Percentiles rank a stretch among this genome's conserved stretches.
Conservation (phyloP, 352 stramenopile species). For the Blastocystis sp. region DNA sequence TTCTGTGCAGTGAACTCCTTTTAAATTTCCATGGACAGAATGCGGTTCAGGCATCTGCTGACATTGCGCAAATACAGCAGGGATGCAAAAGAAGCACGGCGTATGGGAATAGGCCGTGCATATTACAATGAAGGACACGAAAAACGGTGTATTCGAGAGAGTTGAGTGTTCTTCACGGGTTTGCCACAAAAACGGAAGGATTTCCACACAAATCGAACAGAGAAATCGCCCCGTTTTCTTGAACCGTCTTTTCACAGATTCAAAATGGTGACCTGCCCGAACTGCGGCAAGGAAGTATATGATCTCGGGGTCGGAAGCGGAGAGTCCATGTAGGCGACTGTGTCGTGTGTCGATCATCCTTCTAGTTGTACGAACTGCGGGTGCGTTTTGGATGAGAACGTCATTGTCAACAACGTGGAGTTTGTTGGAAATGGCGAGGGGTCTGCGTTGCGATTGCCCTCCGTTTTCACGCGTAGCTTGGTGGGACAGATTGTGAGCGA, state of each 20-base stretch:
- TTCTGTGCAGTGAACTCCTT: too few species aligned
- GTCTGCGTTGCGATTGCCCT: slow-evolving; percentile 68
- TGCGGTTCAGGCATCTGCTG: too few species aligned
- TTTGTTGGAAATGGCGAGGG: slow-evolving; percentile 89
- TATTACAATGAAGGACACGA: too few species aligned
- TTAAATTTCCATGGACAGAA: too few species aligned
- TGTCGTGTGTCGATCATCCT: neutral
- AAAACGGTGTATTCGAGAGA: too few species aligned
- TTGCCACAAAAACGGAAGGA: too few species aligned
- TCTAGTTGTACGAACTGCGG: slow-evolving; percentile 79
- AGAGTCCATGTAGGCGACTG: slow-evolving; percentile 27
- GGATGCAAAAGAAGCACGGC: too few species aligned
- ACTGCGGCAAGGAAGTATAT: slow-evolving; percentile 55
- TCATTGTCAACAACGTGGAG: slow-evolving; percentile 92
- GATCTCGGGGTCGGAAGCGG: slow-evolving; percentile 43
- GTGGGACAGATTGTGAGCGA: slow-evolving; percentile 91
- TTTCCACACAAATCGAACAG: too few species aligned
- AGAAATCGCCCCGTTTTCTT: neutral
- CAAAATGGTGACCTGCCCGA: slow-evolving; percentile 18
- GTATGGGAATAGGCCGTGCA: too few species aligned
- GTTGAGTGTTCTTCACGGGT: too few species aligned
- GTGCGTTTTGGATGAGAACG: slow-evolving; percentile 93
- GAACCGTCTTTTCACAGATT: neutral
- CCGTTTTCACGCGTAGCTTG: slow-evolving; percentile 72
- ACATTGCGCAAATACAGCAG: too few species aligned